Conservation (phyloP, 257 asterid species). For the Ballota nigra region DNA sequence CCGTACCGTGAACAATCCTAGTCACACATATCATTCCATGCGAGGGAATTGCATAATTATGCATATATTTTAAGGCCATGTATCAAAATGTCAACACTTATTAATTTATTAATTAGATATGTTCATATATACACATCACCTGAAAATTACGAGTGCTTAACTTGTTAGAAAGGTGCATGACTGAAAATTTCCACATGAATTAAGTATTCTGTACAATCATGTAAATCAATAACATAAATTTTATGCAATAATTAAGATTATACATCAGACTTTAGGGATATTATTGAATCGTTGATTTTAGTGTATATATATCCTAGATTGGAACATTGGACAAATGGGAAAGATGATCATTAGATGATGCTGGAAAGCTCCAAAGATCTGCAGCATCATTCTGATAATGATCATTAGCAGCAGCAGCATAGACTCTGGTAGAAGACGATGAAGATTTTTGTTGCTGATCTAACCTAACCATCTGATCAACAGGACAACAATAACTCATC, state of each 20-base stretch:
- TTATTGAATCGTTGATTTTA: no score
- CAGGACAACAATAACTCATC: constrained; percentile 3
- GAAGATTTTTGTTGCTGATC: constrained; percentile 14
- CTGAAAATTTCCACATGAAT: neutral
- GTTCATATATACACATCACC: neutral
- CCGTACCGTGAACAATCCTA: no score
- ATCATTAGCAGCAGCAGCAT: neutral
- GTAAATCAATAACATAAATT: neutral
- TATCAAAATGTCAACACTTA: neutral
- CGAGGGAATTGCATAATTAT: no score
- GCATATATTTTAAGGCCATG: neutral
- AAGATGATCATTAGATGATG: constrained; percentile 27
- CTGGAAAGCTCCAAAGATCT: constrained; percentile 45
- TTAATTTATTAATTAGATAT: neutral
- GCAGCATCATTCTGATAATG: constrained; percentile 26
- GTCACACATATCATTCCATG: no score
- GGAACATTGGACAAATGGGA: constrained; percentile 31
- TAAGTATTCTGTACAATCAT: neutral
- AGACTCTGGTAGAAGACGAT: constrained; percentile 9
- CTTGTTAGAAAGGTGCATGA: neutral
- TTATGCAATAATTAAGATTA: neutral
- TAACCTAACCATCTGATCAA: constrained; percentile 12
- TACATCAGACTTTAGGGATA: neutral
- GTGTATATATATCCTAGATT: constrained; percentile 14
- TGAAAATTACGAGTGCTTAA: no score